These are phyloP conservation scores for Spergularia bocconei DNA, from an alignment of 148 eudicot genomes.

Conservation along the genomic window DNA sequence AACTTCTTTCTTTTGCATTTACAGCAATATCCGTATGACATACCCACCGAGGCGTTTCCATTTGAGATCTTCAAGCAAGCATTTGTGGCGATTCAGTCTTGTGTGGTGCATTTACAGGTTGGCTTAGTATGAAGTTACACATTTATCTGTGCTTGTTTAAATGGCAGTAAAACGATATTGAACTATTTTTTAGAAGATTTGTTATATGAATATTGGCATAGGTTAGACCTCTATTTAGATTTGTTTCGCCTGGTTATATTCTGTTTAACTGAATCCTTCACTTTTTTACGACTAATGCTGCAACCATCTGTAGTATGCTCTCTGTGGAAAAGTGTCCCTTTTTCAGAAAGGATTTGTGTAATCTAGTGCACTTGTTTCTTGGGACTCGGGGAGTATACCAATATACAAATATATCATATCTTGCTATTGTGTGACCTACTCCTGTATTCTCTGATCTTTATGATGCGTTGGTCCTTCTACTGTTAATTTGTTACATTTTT, in stretches of 20 bases:
- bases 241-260: background rate
- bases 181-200: background rate
- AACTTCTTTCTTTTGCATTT: slow-evolving; percentile 17
- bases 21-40: slow-evolving; percentile 99
- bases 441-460: too few relatives aligned
- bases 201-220: background rate
- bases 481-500: too few relatives aligned
- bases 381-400: too few relatives aligned
- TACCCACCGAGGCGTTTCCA: slow-evolving; percentile 95
- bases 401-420: background rate
- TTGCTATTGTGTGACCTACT: too few relatives aligned
- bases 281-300: background rate
- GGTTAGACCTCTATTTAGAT: background rate
- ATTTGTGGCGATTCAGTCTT: slow-evolving; percentile 94
- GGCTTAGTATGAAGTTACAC: background rate
- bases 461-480: too few relatives aligned
- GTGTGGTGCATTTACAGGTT: slow-evolving; percentile 99
- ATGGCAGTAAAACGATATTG: background rate
- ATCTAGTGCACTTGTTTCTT: background rate
- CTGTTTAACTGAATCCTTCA: background rate
- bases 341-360: background rate
- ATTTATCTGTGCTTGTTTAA: background rate
- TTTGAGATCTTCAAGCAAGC: slow-evolving; percentile 98
- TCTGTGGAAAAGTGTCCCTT: background rate
- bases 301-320: background rate